Evolutionary conservation across 352 stramenopile genomes (phyloP).

Genomic region (Phytophthora sojae): DNA sequence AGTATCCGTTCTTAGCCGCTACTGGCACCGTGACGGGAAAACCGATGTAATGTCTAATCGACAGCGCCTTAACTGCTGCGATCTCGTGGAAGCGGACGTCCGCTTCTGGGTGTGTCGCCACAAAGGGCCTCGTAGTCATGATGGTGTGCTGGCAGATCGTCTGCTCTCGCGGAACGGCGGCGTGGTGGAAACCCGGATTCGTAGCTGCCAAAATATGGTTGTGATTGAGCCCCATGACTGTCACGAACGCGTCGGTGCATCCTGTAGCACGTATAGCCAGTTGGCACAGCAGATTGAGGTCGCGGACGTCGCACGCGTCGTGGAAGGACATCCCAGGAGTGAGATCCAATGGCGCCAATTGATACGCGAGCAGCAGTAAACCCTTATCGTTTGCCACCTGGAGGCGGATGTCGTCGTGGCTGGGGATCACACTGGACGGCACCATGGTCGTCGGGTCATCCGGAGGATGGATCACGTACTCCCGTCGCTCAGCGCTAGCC

Average conservation of each 20-base stretch:
- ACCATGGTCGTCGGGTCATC: slow-evolving; percentile 25
- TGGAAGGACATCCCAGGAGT: slow-evolving; percentile 16
- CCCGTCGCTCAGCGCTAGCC: slow-evolving; percentile 42
- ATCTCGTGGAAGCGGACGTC: slow-evolving; percentile 52
- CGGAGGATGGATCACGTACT: slow-evolving; percentile 46
- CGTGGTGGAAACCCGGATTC: slow-evolving; percentile 29
- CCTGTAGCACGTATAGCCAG: slow-evolving; percentile 34
- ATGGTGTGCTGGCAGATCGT: slow-evolving; percentile 51
- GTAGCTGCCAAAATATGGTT: slow-evolving; percentile 45
- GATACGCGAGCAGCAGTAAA: slow-evolving; percentile 41
- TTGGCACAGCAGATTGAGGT: slow-evolving; percentile 42
- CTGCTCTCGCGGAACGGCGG: slow-evolving; percentile 37
- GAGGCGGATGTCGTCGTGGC: slow-evolving; percentile 34
- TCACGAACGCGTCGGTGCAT: slow-evolving; percentile 40
- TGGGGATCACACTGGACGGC: slow-evolving; percentile 38
- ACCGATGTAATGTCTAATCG: slow-evolving; percentile 46
- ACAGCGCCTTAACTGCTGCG: slow-evolving; percentile 11
- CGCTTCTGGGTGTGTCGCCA: slow-evolving; percentile 38
- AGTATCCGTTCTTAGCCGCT: not conserved
- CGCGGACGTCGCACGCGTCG: slow-evolving; percentile 25
- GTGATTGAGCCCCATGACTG: slow-evolving; percentile 42
- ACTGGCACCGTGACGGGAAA: slow-evolving; percentile 39
- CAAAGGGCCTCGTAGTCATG: slow-evolving; percentile 38
- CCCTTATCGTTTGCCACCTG: slow-evolving; percentile 31
- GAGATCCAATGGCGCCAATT: slow-evolving; percentile 23